Percentiles rank a stretch among this genome's conserved stretches.
These are phyloP conservation scores for Hypoxylon perforatum DNA, from an alignment of 495 filamentous ascomycete genomes.

Conservation along the genomic window DNA sequence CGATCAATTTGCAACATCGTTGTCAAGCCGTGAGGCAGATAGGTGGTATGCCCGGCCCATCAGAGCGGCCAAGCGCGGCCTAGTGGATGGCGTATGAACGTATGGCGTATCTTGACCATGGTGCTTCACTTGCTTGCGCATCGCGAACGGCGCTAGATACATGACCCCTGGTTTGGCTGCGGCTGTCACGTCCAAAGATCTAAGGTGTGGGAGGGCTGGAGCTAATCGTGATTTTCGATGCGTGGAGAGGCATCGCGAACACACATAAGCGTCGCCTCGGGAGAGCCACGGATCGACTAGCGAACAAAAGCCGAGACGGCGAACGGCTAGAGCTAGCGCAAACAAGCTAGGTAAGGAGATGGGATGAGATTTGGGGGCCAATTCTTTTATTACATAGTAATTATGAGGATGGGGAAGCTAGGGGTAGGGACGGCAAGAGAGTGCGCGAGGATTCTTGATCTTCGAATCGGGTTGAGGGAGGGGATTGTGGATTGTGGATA, in stretches of 20 bases:
- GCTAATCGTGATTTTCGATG: conserved; percentile 10
- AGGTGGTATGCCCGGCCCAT: conserved; percentile 18
- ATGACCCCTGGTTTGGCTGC: conserved; percentile 9
- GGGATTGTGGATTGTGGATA: conserved; percentile 2
- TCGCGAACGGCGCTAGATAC: conserved; percentile 25
- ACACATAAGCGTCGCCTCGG: conserved; percentile 16
- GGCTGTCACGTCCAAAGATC: conserved; percentile 15
- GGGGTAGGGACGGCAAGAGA: conserved; percentile 12
- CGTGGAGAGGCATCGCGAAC: conserved; percentile 6
- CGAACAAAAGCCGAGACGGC: conserved; percentile 16
- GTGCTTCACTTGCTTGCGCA: neutral
- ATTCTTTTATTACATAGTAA: conserved; percentile 5
- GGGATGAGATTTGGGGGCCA: conserved; percentile 13
- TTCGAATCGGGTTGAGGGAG: conserved; percentile 21
- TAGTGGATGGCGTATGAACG: conserved; percentile 6
- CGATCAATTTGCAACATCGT: conserved; percentile 17
- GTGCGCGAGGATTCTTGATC: conserved; percentile 18
- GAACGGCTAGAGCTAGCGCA: neutral
- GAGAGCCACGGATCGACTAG: neutral
- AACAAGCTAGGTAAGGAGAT: neutral
- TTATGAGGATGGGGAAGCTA: neutral
- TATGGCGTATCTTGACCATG: conserved; percentile 10
- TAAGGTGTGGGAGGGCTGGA: conserved; percentile 2
- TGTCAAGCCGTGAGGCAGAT: conserved; percentile 20
- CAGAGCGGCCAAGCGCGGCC: conserved; percentile 31